Evolutionary conservation across 73 alveolate genomes (phyloP).

Genomic region (Tetrahymena thermophila): DNA sequence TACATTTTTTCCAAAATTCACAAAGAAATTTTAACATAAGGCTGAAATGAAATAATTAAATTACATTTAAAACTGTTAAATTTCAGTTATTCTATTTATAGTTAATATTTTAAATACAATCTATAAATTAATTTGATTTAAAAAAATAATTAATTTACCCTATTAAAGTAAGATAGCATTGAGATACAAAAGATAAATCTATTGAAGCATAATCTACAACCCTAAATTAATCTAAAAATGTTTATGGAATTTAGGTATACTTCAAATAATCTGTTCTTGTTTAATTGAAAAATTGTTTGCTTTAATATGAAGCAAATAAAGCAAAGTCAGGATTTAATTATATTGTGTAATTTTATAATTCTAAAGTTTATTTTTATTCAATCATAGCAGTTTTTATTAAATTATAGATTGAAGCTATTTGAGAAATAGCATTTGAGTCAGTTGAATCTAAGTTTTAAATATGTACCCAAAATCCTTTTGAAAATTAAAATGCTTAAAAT

Average conservation of each 20-base stretch:
- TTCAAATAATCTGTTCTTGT: neutral
- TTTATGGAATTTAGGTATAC: neutral
- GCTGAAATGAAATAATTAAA: neutral
- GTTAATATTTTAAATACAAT: neutral
- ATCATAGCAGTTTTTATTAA: neutral
- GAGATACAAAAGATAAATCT: neutral
- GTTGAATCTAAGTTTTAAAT: neutral
- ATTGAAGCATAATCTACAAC: neutral
- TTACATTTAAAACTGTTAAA: neutral
- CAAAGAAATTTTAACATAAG: neutral
- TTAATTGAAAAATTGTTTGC: neutral
- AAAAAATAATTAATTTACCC: neutral
- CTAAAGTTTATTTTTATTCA: neutral
- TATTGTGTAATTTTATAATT: neutral
- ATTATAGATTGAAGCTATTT: neutral
- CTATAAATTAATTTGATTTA: neutral
- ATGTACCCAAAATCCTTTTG: neutral
- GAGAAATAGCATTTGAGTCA: neutral
- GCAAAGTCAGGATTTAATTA: neutral
- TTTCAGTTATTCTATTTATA: neutral
- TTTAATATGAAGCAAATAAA: neutral
- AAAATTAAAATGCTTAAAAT: neutral
- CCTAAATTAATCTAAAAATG: neutral
- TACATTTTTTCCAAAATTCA: neutral
- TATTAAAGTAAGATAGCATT: neutral